Percentiles rank a stretch among this genome's conserved stretches.
Evolutionary conservation across 441 rosid genomes (phyloP).

Genomic region (Syzygium syzygioides): DNA sequence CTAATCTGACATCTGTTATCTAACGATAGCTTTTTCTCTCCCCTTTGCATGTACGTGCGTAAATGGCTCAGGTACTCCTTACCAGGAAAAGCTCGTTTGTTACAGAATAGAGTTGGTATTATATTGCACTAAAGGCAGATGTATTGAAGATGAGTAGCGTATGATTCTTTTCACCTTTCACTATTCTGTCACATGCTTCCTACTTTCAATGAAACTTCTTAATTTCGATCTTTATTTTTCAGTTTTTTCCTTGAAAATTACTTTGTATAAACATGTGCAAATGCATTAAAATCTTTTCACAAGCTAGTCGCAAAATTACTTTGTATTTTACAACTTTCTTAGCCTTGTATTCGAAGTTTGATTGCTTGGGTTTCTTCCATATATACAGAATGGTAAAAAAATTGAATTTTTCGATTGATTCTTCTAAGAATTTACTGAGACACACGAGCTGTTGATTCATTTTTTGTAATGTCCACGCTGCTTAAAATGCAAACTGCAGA

Average conservation of each 20-base stretch:
- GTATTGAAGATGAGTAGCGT: neutral
- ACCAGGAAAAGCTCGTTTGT: neutral
- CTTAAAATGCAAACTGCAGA: neutral
- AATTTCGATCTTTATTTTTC: neutral
- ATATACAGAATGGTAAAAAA: too few species aligned
- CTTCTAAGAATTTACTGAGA: neutral
- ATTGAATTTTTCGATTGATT: too few species aligned
- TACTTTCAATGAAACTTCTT: neutral
- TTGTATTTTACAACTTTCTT: too few species aligned
- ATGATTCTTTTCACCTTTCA: neutral
- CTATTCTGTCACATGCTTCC: too few species aligned
- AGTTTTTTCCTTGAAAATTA: neutral
- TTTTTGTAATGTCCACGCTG: neutral
- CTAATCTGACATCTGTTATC: neutral
- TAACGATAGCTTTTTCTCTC: neutral
- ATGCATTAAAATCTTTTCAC: neutral
- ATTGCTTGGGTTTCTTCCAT: neutral
- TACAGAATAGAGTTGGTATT: neutral
- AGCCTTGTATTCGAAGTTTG: neutral
- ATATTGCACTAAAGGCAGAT: neutral
- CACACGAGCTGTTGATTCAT: neutral
- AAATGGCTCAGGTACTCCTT: neutral
- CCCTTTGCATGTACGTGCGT: neutral
- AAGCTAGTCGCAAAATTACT: too few species aligned
- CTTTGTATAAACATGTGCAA: neutral